A percentile compares a stretch with the other conserved stretches of the same genome.
These are phyloP conservation scores for Vararia minispora DNA, from an alignment of 768 basidiomycete genomes.

Conservation along the genomic window DNA sequence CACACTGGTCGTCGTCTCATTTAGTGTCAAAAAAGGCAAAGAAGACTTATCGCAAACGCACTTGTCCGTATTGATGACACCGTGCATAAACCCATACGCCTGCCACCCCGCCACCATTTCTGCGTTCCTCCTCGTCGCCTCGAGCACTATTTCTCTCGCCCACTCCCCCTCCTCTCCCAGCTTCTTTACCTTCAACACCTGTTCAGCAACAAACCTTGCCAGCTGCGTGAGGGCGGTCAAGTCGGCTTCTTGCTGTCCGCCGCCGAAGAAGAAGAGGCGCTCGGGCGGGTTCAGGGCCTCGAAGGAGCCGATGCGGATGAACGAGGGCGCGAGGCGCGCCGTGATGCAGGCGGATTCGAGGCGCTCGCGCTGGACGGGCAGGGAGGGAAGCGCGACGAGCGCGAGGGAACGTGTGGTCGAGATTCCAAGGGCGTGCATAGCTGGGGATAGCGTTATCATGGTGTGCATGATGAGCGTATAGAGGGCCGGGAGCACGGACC, in stretches of 20 bases:
- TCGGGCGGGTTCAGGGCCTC: conserved; percentile 71
- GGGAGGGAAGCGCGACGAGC: conserved; percentile 58
- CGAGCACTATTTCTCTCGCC: conserved; percentile 63
- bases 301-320: conserved; percentile 86
- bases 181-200: conserved; percentile 40
- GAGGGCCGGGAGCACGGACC: conserved; percentile 34
- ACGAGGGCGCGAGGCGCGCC: conserved; percentile 79
- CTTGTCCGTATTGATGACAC: conserved; percentile 98
- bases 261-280: conserved; percentile 57
- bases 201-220: conserved; percentile 59
- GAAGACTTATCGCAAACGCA: conserved; percentile 29
- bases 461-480: conserved; percentile 10
- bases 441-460: conserved; percentile 19
- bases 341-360: conserved; percentile 62
- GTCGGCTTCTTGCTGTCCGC: conserved; percentile 65
- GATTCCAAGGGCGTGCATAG: conserved; percentile 71
- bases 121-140: conserved; percentile 77
- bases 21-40: conserved; percentile 4
- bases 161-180: conserved; percentile 35
- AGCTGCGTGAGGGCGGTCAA: conserved; percentile 65
- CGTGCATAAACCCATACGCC: conserved; percentile 89
- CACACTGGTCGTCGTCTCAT: conserved; percentile 30
- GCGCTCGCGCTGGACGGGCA: conserved; percentile 69
- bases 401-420: conserved; percentile 85
- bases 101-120: conserved; percentile 95